Evolutionary conservation across 164 flowering plant genomes (phyloP).

Genomic region (Cinnamomum chago): DNA sequence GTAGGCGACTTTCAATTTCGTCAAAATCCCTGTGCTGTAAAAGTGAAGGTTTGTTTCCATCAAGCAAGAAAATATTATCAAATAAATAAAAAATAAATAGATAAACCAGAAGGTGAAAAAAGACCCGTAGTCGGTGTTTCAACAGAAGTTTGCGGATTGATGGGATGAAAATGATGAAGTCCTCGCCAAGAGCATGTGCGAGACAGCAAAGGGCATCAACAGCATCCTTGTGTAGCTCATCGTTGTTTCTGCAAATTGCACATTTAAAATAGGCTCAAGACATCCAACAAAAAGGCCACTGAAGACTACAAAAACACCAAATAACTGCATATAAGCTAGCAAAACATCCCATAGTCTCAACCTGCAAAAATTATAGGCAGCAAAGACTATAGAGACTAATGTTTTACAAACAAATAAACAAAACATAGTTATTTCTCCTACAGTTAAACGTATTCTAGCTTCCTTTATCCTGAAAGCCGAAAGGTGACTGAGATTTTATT

Average conservation of each 20-base stretch:
- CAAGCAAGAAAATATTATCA: not conserved
- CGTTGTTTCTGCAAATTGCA: constrained; percentile 61
- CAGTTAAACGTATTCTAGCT: not conserved
- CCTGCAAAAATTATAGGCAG: not conserved
- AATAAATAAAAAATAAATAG: not conserved
- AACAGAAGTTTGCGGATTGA: constrained; percentile 82
- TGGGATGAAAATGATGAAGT: constrained; percentile 84
- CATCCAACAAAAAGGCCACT: not conserved
- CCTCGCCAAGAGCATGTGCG: constrained; percentile 95
- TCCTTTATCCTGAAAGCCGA: too few relatives aligned
- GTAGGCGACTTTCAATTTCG: constrained; percentile 79
- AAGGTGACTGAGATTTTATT: too few relatives aligned
- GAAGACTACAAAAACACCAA: not conserved
- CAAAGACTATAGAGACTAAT: not conserved
- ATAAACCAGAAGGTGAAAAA: not conserved
- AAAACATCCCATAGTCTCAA: not conserved
- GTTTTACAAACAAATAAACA: not conserved
- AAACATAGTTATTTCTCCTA: not conserved
- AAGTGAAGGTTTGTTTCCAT: not conserved
- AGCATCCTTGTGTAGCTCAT: constrained; percentile 89
- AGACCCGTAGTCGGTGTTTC: constrained; percentile 75
- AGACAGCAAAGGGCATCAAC: constrained; percentile 95
- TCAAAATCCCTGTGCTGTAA: constrained; percentile 95
- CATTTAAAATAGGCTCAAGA: not conserved
- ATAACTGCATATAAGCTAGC: not conserved